Base-by-base conservation (phyloP, 345 rosid species). In the Dovyalis caffra region DNA sequence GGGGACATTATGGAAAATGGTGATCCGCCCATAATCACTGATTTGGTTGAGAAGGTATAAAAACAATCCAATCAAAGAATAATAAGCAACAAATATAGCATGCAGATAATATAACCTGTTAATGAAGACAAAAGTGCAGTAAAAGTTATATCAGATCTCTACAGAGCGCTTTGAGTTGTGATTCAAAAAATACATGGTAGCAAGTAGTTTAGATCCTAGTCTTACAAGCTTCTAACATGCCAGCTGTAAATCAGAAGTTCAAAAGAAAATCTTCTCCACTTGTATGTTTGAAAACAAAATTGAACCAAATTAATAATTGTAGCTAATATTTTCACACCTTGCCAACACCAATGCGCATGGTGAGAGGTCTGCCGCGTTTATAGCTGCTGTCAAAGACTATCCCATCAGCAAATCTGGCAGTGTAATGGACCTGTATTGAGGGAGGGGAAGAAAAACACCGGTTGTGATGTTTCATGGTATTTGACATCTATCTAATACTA, bases 331-430 rank as follows among this genome's bases (percentile, higher is more conserved):
- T n/a, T 16, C 61, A 53, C 85, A 84, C 97, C 97, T 92, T 95
- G n/a, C 97, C 94, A 25, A 89, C 87, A 2, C 99, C 99, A 86
- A 95, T 80, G 31, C 98, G 90, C 98, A 95, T 89, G 12, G 99
- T 92, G 60, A 95, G 99, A 43, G 97, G 92, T 83, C 97, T 88
- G 23, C 83, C 91, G 14, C 98, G 95, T 80, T 95, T 95, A 74
- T 95, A 95, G 81, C 94, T 92, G 86, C 99, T 95, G 64, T 92
- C 98, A 72, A 95, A 92, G 75, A 95, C 86, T 28, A 69, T 92
- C 34, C 99, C 97, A 86, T 92, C 94, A 2, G 89, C 90, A 84
- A 95, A 92, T 80, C 97, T 88, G 69, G 98, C 99, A 32, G 98
- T 92, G 74, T 95, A 89, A 80, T 91, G 99, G 47, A 95, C 75